Base-by-base conservation (phyloP, 805 yeast species). In the Ogataea allantospora region DNA sequence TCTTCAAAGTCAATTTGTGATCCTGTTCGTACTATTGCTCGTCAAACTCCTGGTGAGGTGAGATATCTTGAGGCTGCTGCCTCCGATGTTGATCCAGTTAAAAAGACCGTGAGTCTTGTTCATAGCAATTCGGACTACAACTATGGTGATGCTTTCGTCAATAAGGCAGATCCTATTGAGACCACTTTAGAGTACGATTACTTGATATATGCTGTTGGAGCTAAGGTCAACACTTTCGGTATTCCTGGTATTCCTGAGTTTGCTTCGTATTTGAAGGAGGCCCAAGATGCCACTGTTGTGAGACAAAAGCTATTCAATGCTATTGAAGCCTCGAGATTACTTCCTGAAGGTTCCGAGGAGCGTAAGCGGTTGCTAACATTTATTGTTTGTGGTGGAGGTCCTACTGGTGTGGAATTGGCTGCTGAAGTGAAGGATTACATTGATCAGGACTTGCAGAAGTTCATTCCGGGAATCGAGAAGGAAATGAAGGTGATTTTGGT, bases 371-470 rank as follows among this genome's bases (percentile, higher is more conserved):
- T 89, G 55, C 73, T 88, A 58, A 83, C 83, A 46, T 80, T 88
- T 53, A 91, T 89, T 45, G 95, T 89, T 46, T 95, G 91, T 47
- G 97, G 97, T 53, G 97, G 96, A 63, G 97, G 97, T 42, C 96
- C 97, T 58, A 88, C 97, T 34, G 97, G 97, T 67, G 96, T 89
- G 42, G 96, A 88, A 67, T 83, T 87, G 51, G 96, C 96, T 51
- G 97, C 95, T 55, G 96, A 89, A 66, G 69, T 89, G 53, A 93
- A 85, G 68, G 97, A 88, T 65, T 89, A 86, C 67, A 83, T 88
- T 46, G 93, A 86, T 65, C 95, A 88, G 65, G 97, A 88, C 65
- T 72, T 88, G 67, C 67, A 70, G 56, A 84, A 80, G 67, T 86
- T 93, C 88, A 81, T 85, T 68, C 96, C 96, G 30, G 82, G 75